phyloP scores from a whole-genome alignment of 805 yeast species.

The Wickerhamomyces alni region DNA sequence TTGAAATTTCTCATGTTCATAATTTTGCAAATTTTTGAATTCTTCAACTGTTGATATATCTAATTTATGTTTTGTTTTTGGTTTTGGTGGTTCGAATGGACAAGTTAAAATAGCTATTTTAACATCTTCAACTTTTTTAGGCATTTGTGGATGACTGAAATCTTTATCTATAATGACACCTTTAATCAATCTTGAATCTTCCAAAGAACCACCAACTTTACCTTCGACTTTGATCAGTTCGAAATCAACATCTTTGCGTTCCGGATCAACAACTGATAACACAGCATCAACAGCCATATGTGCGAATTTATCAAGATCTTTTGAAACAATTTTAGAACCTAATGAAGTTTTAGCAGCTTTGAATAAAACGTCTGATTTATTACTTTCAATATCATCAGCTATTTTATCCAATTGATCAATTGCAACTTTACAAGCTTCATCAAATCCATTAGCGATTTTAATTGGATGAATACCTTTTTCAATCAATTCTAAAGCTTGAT shows the following conservation, averaged over 20 bases:
- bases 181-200: constrained; percentile 75
- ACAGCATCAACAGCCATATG: constrained; percentile 97
- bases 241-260: constrained; percentile 92
- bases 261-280: constrained; percentile 83
- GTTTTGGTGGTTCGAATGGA: constrained; percentile 99
- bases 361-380: constrained; percentile 46
- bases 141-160: constrained; percentile 98
- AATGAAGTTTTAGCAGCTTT: constrained; percentile 92
- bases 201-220: constrained; percentile 90
- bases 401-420: constrained; percentile 65
- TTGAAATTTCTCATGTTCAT: constrained; percentile 85
- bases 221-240: constrained; percentile 95
- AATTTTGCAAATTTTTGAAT: constrained; percentile 81
- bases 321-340: constrained; percentile 93
- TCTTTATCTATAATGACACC: constrained; percentile 96
- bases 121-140: constrained; percentile 69
- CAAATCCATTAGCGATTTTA: constrained; percentile 94
- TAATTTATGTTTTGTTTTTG: constrained; percentile 95
- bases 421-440: constrained; percentile 93
- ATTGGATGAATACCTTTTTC: constrained; percentile 98
- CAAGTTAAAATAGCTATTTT: constrained; percentile 93
- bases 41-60: constrained; percentile 93
- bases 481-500: constrained; percentile 89
- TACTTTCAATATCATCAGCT: constrained; percentile 56
- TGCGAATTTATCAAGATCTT: constrained; percentile 89